These are phyloP conservation scores for Theobroma grandiflorum DNA, from an alignment of 441 rosid species.

Conservation along the genomic window DNA sequence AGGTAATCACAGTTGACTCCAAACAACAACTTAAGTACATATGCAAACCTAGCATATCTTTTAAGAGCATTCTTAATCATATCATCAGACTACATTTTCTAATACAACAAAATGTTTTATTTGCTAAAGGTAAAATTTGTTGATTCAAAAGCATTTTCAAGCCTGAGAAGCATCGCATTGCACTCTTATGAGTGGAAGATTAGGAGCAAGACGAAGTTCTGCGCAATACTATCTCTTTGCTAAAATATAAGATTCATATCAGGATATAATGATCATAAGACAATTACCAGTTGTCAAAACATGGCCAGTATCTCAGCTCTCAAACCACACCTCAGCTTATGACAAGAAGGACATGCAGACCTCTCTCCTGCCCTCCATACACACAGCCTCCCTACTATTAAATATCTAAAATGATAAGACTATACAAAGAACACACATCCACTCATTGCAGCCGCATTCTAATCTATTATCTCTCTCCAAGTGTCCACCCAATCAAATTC, in stretches of 20 bases:
- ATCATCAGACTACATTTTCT: background rate
- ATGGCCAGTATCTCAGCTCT: background rate
- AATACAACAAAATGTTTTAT: background rate
- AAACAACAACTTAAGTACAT: constrained; percentile 1
- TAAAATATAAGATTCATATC: constrained; percentile 12
- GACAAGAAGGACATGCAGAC: background rate
- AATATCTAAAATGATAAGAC: background rate
- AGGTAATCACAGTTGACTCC: background rate
- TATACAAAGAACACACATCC: background rate
- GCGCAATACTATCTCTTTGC: background rate
- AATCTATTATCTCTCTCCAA: background rate
- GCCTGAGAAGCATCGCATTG: background rate
- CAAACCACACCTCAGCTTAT: background rate
- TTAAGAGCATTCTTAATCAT: background rate
- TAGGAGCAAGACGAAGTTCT: background rate
- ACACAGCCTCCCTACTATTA: background rate
- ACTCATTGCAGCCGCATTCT: background rate
- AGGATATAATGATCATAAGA: background rate
- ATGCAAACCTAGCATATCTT: background rate
- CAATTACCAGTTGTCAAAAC: background rate
- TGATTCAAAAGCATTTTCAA: background rate
- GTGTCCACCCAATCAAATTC: constrained; percentile 2
- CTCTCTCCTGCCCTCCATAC: background rate
- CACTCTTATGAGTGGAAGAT: background rate
- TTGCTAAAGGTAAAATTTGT: background rate